Evolutionary conservation across 148 eudicot genomes (phyloP), one percentile per base, ranked within the genome.

Genomic region (Amaranthus cruentus): DNA sequence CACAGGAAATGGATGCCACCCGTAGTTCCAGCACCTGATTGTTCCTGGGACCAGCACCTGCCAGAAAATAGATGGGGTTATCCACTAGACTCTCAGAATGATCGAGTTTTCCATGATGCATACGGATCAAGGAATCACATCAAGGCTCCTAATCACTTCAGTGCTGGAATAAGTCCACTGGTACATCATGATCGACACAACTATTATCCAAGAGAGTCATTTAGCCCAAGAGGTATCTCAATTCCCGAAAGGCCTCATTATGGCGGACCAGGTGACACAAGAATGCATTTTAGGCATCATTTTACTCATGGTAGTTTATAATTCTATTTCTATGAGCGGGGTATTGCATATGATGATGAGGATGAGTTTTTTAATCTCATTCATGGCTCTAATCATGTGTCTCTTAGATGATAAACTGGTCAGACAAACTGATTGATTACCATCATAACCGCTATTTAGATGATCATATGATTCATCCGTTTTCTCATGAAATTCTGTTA

Each of bases 171-270:
- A 57, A 75, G 73, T 62, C 84, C 75, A 9, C 80, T 63, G 3
- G 11, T 47, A 6, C 61, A 77, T 59, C 65, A 47, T 44, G 53
- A 47, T 55, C 72, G 51, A 6, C 64, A 65, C 51, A 63, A 79
- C 66, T 53, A 61, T 57, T 10, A n/a, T 63, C 73, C 73, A 13
- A 78, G 77, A 38, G 81, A 75, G 14, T 60, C 54, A 11, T 73
- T 76, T 61, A 79, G 84, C 74, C 79, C 83, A 21, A 47, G 70
- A 76, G 84, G 83, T 6, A 12, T 79, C 28, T 73, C 79, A 15
- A 62, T 76, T 74, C 83, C 78, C 3, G 53, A 61, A 53, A 73
- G 73, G 71, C 81, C 76, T 7, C 72, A n/a, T 68, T 77, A 78
- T 72, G 56, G 67, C 47, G 71, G 74, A 48, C 73, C 79, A 4